Evolutionary conservation across 176 grass and related monocot species (phyloP).

Genomic region (Metroxylon sagu): DNA sequence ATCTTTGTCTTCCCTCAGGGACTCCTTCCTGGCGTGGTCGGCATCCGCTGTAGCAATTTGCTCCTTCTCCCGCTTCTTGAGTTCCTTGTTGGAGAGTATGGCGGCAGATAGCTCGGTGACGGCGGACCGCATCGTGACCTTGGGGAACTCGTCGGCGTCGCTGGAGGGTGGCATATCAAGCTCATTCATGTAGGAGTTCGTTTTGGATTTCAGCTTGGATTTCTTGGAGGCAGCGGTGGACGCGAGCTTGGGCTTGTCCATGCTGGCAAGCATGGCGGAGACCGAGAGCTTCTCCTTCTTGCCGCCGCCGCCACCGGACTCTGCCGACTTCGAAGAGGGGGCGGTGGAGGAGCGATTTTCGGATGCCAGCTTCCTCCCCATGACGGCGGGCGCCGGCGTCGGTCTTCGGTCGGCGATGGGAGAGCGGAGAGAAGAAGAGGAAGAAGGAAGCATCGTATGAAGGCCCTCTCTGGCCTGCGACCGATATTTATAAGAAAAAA

Average conservation of each 20-base stretch:
- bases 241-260: constrained; percentile 43
- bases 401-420: background rate
- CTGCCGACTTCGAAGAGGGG: constrained; percentile 5
- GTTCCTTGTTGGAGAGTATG: constrained; percentile 48
- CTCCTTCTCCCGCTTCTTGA: constrained; percentile 85
- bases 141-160: constrained; percentile 33
- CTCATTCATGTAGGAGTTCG: constrained; percentile 56
- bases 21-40: constrained; percentile 55
- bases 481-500: too few species aligned
- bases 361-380: constrained; percentile 55
- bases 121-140: constrained; percentile 4
- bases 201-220: constrained; percentile 34
- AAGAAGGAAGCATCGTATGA: background rate
- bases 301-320: constrained; percentile 1
- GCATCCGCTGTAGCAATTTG: constrained; percentile 35
- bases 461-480: background rate
- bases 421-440: background rate
- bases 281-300: constrained; percentile 68
- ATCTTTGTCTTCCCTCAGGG: constrained; percentile 77
- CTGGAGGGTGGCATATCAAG: constrained; percentile 78
- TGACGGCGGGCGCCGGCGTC: constrained; percentile 11
- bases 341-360: constrained; percentile 19
- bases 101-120: constrained; percentile 34
- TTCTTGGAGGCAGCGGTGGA: constrained; percentile 17
- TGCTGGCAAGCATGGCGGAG: constrained; percentile 84